Conservation (phyloP, 2,329 filamentous ascomycete species). For the Colletotrichum graminicola region DNA sequence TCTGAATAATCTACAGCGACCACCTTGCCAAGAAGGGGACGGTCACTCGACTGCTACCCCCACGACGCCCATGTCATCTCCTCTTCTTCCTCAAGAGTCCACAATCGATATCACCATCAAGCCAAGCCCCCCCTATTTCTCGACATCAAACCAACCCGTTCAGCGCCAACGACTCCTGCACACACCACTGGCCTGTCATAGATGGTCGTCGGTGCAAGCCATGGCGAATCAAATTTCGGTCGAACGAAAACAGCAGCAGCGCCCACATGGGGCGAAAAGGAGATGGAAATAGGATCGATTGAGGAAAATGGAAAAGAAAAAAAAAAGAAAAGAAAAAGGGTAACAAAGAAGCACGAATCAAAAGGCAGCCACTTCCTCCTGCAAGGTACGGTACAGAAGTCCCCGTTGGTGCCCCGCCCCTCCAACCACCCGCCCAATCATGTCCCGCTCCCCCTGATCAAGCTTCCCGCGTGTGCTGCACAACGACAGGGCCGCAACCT, state of each 20-base stretch:
- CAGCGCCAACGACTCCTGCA: neutral
- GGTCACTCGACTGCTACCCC: neutral
- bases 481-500: neutral
- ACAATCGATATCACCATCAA: neutral
- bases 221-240: constrained; percentile 4
- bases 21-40: neutral
- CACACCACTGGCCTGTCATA: neutral
- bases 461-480: constrained; percentile 28
- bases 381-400: constrained; percentile 20
- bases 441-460: neutral
- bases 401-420: constrained; percentile 1
- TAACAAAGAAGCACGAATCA: neutral
- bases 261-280: too few relatives aligned
- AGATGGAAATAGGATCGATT: too few relatives aligned
- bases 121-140: constrained; percentile 12
- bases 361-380: constrained; percentile 15
- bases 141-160: neutral
- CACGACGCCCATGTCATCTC: neutral
- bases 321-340: too few relatives aligned
- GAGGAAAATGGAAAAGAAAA: too few relatives aligned
- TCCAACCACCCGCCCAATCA: constrained; percentile 17
- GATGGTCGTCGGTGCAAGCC: neutral
- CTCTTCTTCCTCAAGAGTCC: too few relatives aligned
- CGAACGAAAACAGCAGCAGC: neutral
- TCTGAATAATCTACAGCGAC: neutral